Percentiles rank a stretch among this genome's conserved stretches.
Evolutionary conservation across 805 yeast genomes (phyloP).

Genomic region (Suhomyces emberorum): DNA sequence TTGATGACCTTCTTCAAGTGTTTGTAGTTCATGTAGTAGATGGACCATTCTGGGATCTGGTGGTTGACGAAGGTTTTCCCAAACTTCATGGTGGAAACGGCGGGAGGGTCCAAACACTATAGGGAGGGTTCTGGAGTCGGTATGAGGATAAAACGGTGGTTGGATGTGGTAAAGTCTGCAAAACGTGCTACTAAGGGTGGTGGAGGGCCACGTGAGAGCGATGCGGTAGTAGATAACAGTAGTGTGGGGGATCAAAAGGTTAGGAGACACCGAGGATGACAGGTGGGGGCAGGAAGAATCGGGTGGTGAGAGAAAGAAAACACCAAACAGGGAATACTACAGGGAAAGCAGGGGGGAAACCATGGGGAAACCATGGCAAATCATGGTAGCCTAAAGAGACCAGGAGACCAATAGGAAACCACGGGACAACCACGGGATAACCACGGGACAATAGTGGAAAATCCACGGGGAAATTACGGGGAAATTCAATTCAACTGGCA

Average conservation of each 20-base stretch:
- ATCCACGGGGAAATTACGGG: too few relatives aligned
- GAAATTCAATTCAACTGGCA: too few relatives aligned
- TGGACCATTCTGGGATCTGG: constrained; percentile 93
- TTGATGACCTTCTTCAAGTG: constrained; percentile 78
- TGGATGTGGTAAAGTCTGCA: constrained; percentile 5
- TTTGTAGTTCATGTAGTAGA: constrained; percentile 81
- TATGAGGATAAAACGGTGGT: neutral
- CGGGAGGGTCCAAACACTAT: too few relatives aligned
- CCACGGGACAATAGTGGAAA: too few relatives aligned
- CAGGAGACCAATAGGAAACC: too few relatives aligned
- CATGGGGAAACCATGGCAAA: too few relatives aligned
- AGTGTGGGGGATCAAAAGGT: constrained; percentile 1
- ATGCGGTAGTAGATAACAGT: constrained; percentile 2
- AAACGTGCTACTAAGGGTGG: constrained; percentile 2
- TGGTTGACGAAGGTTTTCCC: constrained; percentile 77
- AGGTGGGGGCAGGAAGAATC: neutral
- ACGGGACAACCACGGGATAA: too few relatives aligned
- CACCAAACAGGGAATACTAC: too few relatives aligned
- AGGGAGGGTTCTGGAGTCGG: too few relatives aligned
- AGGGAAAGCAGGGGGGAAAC: too few relatives aligned
- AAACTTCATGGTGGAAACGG: constrained; percentile 56
- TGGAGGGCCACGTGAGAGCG: constrained; percentile 3
- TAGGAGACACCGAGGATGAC: neutral
- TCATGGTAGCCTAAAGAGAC: too few relatives aligned
- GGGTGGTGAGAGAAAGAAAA: neutral